These are phyloP conservation scores for Penicillium riverlandense DNA, from an alignment of 495 filamentous ascomycete species.

Conservation along the genomic window DNA sequence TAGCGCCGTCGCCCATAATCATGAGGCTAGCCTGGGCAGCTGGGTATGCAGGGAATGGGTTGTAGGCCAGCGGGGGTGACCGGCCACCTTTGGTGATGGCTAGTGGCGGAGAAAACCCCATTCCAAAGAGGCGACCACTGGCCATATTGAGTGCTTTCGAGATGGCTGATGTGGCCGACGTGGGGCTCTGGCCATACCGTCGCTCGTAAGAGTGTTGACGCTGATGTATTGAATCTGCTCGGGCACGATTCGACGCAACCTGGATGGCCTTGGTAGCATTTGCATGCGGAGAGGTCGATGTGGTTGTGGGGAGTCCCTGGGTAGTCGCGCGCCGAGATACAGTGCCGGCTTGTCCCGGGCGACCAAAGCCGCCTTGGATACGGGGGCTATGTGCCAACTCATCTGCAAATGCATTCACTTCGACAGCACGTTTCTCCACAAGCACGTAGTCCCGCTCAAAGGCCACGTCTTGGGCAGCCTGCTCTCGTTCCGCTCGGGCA, in stretches of 20 bases:
- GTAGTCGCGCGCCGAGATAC: constrained; percentile 65
- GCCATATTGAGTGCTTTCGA: constrained; percentile 93
- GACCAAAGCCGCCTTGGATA: constrained; percentile 36
- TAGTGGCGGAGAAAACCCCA: constrained; percentile 64
- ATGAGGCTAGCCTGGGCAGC: constrained; percentile 51
- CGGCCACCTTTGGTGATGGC: constrained; percentile 56
- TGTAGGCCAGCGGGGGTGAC: constrained; percentile 73
- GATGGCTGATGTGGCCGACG: constrained; percentile 78
- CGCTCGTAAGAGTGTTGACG: constrained; percentile 72
- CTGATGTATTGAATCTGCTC: constrained; percentile 57
- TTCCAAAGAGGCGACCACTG: constrained; percentile 73
- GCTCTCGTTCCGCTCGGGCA: constrained; percentile 57
- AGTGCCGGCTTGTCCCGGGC: constrained; percentile 32
- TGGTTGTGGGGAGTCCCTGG: constrained; percentile 46
- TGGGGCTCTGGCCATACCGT: constrained; percentile 66
- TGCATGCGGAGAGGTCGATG: constrained; percentile 19
- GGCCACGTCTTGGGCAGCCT: constrained; percentile 77
- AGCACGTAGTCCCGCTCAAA: constrained; percentile 92
- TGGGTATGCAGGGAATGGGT: constrained; percentile 78
- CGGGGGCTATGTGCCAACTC: constrained; percentile 76
- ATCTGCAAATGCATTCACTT: constrained; percentile 96
- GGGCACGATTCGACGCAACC: constrained; percentile 52
- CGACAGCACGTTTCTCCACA: constrained; percentile 88
- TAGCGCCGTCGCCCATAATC: constrained; percentile 60
- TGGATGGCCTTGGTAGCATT: constrained; percentile 58